Base-by-base conservation (phyloP, 2,329 filamentous ascomycete species). In the Calycina herbarum region DNA sequence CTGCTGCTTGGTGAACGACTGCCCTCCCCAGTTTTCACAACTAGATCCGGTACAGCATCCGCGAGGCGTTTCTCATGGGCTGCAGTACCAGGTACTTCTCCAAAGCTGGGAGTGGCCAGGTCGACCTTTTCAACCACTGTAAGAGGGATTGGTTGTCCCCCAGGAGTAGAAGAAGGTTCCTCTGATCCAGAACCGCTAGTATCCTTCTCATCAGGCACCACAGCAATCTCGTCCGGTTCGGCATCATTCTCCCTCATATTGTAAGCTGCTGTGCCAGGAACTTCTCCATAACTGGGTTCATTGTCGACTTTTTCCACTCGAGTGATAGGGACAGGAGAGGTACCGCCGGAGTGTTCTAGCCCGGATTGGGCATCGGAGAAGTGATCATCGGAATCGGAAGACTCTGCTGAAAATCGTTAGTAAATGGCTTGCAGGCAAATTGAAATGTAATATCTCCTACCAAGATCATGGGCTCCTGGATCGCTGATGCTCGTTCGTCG, bases 301-400 rank as follows among this genome's bases (percentile, higher is more conserved):
- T 85, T 80, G 73, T 86, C 83, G 65, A 87, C 80, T 77, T 82
- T 85, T 73, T 88, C 85, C 40, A 88, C 81, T 63, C 85, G 78
- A 29, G 84, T 86, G 68, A 79, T 82, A n/a, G 85, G 86, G 63
- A 87, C 57, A 38, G 71, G 66, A 24, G 85, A 83, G 15, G 84
- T 84, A 67, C 74, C 77, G 51, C 76, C 73, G 5, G 76, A 78
- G 74, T 77, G 84, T 70, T 74, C 69, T 5, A 72, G 77, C 65
- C 77, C 82, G 40, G 86, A 88, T 63, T 85, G 85, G 40, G 88
- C 87, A 75, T 90, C 88, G 61, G 85, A 89, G 76, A 89, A 90
- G 77, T 90, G 88, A 70, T 90, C 88, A 57, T 90, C 88, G 33
- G 86, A 89, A 68, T 89, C 88, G 59, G 87, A 88, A 35, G 80